Base-by-base conservation (phyloP, 306 rosid species). In the Casuarina glauca region DNA sequence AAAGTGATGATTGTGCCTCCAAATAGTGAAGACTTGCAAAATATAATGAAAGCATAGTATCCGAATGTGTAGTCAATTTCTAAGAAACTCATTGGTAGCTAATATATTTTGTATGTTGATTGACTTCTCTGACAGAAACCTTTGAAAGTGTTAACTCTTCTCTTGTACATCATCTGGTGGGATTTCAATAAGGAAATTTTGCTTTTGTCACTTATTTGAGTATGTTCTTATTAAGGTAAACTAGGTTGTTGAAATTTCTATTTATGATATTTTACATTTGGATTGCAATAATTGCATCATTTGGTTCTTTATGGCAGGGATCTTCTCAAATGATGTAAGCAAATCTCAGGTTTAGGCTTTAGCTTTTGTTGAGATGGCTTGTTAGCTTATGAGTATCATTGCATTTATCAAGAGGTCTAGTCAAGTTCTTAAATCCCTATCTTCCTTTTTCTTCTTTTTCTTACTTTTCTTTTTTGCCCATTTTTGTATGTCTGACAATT, bases 271-370 rank as follows among this genome's bases (percentile, higher is more conserved):
- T 52, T 50, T 15, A 73, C 9, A 11, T 51, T 60, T 64, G 57
- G 51, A 61, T 49, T 69, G 32, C 13, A 1, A 41, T 69, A 70
- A 62, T 63, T 55, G 38, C 58, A 11, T 39, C 76, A 53, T 66
- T 70, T 72, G 74, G 26, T 76, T 78, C 62, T 83, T 66, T n/a
- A 49, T 88, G 82, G 71, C 84, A 94, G 98, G 87, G 97, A 95
- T 86, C 93, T 95, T 76, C 92, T 95, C 77, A 95, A 95, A 79
- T 95, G 97, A 97, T 91, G 97, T 89, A 92, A 89, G 80, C 95
- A 97, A 72, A 86, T 95, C 54, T 82, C 64, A 10, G 88, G 89
- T 69, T 82, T 87, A 73, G 86, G 89, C 43, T 86, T 92, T 55
- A 73, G 78, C 81, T 85, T 83, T 87, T 80, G 67, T 76, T 86